phyloP scores from a whole-genome alignment of 305 asterid species.

The Fraxinus floribunda region DNA sequence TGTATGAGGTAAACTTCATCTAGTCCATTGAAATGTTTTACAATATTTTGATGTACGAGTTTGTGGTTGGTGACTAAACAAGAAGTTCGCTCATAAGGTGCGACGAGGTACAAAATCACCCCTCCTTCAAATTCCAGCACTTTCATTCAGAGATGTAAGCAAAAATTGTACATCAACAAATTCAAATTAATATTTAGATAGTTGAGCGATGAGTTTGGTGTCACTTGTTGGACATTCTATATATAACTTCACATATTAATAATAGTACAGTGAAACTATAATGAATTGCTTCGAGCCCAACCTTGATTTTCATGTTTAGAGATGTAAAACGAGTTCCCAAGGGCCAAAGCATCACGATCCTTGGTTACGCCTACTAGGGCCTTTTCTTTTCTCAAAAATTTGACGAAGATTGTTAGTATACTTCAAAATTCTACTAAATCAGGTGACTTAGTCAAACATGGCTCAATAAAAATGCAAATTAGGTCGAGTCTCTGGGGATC shows the following conservation, averaged over 20 bases:
- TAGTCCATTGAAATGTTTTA: background rate
- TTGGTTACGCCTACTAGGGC: too few species aligned
- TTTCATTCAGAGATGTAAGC: background rate
- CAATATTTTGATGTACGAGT: background rate
- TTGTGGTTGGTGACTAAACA: slow-evolving; percentile 10
- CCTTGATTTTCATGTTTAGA: background rate
- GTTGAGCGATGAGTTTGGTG: slow-evolving; percentile 14
- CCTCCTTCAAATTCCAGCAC: slow-evolving; percentile 23
- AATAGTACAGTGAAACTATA: background rate
- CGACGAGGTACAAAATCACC: slow-evolving; percentile 25
- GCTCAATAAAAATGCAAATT: background rate
- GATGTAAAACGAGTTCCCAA: background rate
- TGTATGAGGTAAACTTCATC: background rate
- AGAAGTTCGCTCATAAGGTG: background rate
- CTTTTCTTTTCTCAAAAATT: too few species aligned
- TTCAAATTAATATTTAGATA: background rate
- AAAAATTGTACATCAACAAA: slow-evolving; percentile 17
- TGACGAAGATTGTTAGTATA: too few species aligned
- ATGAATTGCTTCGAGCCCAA: background rate
- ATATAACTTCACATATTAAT: background rate
- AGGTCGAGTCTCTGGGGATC: background rate
- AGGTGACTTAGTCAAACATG: background rate
- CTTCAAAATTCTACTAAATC: too few species aligned
- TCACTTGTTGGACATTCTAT: slow-evolving; percentile 23
- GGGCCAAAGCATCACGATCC: too few species aligned